Percentiles rank a stretch among this genome's conserved stretches.
Evolutionary conservation across 345 rosid genomes (phyloP).

Genomic region (Odontarrhena argentea): DNA sequence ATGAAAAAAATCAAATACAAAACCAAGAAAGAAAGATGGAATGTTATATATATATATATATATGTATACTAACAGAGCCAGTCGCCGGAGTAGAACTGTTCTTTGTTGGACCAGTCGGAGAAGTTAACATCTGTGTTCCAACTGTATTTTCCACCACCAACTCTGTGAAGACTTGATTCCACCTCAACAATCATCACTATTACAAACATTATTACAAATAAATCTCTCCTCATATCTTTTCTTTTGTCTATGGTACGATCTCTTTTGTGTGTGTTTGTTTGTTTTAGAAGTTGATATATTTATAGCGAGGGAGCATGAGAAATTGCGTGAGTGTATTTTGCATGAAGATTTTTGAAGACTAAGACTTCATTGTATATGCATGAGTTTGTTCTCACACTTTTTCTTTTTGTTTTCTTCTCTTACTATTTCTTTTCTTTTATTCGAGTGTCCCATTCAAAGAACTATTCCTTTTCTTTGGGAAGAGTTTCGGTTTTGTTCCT

Average conservation of each 20-base stretch:
- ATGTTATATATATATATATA: not conserved
- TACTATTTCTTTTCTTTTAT: not conserved
- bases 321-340: constrained; percentile 16
- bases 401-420: not conserved
- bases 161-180: constrained; percentile 56
- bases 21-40: not conserved
- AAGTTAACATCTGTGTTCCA: constrained; percentile 56
- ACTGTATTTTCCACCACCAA: constrained; percentile 55
- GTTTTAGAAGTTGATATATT: not conserved
- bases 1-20: not conserved
- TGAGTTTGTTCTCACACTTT: constrained; percentile 29
- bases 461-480: not conserved
- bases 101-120: constrained; percentile 52
- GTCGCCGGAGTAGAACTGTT: constrained; percentile 54
- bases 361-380: constrained; percentile 27
- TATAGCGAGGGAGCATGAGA: constrained; percentile 19
- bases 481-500: not conserved
- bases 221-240: constrained; percentile 9
- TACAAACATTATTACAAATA: constrained; percentile 11
- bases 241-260: too few relatives aligned
- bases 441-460: not conserved
- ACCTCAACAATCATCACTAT: constrained; percentile 10
- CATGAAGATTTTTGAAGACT: constrained; percentile 7
- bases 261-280: not conserved
- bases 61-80: constrained; percentile 56